Conservation (phyloP, 2,329 filamentous ascomycete species). For the Cladosporium sp. region DNA sequence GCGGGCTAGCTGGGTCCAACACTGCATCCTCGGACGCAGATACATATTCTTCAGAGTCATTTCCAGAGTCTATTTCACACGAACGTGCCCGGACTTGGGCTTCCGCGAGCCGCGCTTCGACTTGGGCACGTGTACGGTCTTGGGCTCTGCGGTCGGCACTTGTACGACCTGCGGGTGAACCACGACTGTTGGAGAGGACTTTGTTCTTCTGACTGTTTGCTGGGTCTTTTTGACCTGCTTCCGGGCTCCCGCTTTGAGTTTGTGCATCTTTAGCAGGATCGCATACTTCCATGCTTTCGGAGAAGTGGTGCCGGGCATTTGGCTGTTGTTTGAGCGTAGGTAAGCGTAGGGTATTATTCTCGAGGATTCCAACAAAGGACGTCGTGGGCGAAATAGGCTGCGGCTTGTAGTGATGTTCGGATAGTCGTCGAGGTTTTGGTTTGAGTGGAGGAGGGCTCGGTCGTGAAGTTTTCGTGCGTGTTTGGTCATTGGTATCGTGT, state of each 20-base stretch:
- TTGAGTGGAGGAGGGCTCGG: conserved; percentile 23
- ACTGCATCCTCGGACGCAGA: conserved; percentile 22
- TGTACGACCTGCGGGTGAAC: not conserved
- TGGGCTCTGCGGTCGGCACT: not conserved
- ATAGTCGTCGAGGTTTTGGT: conserved; percentile 28
- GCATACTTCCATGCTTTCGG: conserved; percentile 27
- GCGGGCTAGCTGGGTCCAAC: not conserved
- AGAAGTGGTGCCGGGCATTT: conserved; percentile 33
- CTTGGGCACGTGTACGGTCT: conserved; percentile 9
- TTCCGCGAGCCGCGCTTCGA: not conserved
- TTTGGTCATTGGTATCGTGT: not conserved
- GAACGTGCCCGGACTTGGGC: conserved; percentile 1
- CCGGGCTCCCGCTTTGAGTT: conserved; percentile 1
- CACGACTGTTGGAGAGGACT: not conserved
- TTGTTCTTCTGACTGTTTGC: not conserved
- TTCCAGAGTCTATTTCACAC: not conserved
- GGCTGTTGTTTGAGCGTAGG: conserved; percentile 36
- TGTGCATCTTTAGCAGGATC: conserved; percentile 26
- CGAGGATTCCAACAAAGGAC: conserved; percentile 66
- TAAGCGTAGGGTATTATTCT: conserved; percentile 41
- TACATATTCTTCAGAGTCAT: conserved; percentile 15
- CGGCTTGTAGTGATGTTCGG: conserved; percentile 13
- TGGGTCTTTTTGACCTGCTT: conserved; percentile 2
- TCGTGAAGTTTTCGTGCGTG: conserved; percentile 12
- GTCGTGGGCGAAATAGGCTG: conserved; percentile 48